A percentile compares a stretch with the other conserved stretches of the same genome.
Conservation (phyloP, 345 rosid species). For the Lenwebbia sp. region DNA sequence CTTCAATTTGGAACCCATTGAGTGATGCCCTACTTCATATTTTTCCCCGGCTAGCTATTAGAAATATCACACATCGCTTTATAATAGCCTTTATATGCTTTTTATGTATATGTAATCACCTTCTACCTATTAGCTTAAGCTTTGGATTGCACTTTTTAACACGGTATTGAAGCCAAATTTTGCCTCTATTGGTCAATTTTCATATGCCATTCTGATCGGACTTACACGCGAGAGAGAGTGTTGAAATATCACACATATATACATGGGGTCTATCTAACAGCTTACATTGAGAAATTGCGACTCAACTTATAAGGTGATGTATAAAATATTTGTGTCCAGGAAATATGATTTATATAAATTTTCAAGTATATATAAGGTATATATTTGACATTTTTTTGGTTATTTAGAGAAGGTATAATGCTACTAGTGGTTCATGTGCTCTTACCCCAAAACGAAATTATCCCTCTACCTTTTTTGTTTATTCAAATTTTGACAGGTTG, state of each 20-base stretch:
- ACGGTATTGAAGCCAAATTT: accelerated
- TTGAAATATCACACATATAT: accelerated
- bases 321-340: neutral
- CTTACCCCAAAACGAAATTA: neutral
- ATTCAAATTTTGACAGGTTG: neutral
- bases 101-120: accelerated
- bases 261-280: neutral
- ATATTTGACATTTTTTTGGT: neutral
- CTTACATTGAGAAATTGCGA: neutral
- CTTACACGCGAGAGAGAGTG: accelerated
- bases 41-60: neutral
- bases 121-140: neutral
- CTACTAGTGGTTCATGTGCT: neutral
- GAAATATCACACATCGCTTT: neutral
- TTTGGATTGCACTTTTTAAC: neutral
- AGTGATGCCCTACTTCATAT: neutral
- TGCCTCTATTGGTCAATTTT: accelerated
- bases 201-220: neutral
- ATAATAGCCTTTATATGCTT: accelerated
- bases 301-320: neutral
- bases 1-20: neutral
- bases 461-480: neutral
- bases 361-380: neutral
- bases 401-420: neutral
- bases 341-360: neutral